Evolutionary conservation across 192 early-diverging fungal genomes (phyloP).

Genomic region (Coemansia sp.): DNA sequence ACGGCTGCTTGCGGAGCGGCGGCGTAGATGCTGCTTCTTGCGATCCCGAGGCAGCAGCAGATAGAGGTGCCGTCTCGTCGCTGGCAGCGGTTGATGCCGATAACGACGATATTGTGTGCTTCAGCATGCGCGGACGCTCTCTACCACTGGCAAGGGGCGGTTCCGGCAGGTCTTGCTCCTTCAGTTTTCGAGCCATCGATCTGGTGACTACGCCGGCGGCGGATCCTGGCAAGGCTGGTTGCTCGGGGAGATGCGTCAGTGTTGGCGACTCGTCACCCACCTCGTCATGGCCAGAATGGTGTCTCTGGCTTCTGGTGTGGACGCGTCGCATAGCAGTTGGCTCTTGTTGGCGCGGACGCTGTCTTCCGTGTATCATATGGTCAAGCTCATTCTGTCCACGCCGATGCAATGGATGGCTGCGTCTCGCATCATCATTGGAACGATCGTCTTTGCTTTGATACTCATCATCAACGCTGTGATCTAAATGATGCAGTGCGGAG

Average conservation of each 20-base stretch:
- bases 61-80: conserved; percentile 1
- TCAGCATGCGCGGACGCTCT: neutral
- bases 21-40: conserved; percentile 4
- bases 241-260: conserved; percentile 11
- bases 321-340: neutral
- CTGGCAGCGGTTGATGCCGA: conserved; percentile 8
- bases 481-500: neutral
- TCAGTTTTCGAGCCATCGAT: conserved; percentile 48
- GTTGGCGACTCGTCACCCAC: conserved; percentile 20
- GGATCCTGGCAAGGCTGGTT: neutral
- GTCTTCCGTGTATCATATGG: neutral
- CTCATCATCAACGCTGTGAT: neutral
- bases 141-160: neutral
- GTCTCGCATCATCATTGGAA: neutral
- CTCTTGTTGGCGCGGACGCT: neutral
- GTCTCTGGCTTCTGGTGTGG: conserved; percentile 1
- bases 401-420: neutral
- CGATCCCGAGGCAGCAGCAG: conserved; percentile 1
- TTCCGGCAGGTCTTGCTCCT: conserved; percentile 12
- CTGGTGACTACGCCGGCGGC: conserved; percentile 37
- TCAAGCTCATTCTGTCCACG: neutral
- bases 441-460: neutral
- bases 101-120: conserved; percentile 5
- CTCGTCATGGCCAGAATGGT: neutral
- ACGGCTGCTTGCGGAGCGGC: conserved; percentile 6